Conservation (phyloP, 768 basidiomycete species). For the Kwoniella europaea region DNA sequence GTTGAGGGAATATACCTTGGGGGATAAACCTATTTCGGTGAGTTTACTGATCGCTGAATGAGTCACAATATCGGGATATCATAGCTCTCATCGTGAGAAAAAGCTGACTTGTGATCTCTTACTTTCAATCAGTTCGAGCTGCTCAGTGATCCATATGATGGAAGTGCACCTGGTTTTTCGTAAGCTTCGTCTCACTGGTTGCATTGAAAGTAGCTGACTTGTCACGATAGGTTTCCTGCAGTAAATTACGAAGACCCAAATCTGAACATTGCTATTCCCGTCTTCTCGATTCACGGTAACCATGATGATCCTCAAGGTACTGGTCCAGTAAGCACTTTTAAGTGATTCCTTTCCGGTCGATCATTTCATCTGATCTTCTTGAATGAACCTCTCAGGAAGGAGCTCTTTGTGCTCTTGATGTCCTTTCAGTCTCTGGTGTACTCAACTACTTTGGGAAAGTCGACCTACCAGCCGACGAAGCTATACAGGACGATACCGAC, state of each 20-base stretch:
- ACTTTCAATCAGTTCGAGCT: slow-evolving; percentile 69
- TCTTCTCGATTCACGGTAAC: slow-evolving; percentile 99
- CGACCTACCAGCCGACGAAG: slow-evolving; percentile 76
- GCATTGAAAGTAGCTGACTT: neutral
- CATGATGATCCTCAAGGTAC: slow-evolving; percentile 99
- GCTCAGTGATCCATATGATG: slow-evolving; percentile 88
- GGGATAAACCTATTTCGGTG: slow-evolving; percentile 77
- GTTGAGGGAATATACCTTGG: slow-evolving; percentile 85
- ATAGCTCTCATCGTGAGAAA: too few relatives aligned
- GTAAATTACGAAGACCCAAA: slow-evolving; percentile 33
- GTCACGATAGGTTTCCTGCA: slow-evolving; percentile 76
- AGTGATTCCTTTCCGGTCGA: slow-evolving; percentile 14
- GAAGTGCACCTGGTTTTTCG: slow-evolving; percentile 82
- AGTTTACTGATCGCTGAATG: slow-evolving; percentile 17
- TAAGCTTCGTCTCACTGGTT: slow-evolving; percentile 60
- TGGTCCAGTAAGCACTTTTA: slow-evolving; percentile 69
- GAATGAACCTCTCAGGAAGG: slow-evolving; percentile 69
- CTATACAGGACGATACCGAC: slow-evolving; percentile 64
- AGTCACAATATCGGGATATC: too few relatives aligned
- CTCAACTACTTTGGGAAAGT: slow-evolving; percentile 98
- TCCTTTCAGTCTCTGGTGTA: slow-evolving; percentile 89
- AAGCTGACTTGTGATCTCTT: neutral
- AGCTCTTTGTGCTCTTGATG: slow-evolving; percentile 90
- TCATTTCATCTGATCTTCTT: neutral
- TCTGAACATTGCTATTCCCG: slow-evolving; percentile 75